These are phyloP conservation scores for Lindgomyces ingoldianus DNA, from an alignment of 495 filamentous ascomycete genomes.

Conservation along the genomic window DNA sequence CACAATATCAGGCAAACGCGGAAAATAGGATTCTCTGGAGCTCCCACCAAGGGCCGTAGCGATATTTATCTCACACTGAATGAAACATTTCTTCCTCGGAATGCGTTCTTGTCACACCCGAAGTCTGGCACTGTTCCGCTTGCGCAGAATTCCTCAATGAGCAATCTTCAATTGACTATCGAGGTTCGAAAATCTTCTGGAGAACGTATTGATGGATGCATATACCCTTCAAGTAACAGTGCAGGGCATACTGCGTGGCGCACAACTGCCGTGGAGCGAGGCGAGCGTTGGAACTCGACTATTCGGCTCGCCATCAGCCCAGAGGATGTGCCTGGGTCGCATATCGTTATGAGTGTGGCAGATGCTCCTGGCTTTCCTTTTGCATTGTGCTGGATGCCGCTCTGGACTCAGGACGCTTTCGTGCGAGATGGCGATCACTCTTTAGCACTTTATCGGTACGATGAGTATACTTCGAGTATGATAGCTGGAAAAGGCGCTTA, in stretches of 20 bases:
- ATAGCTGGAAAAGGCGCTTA: constrained; percentile 79
- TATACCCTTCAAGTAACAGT: constrained; percentile 81
- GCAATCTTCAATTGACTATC: constrained; percentile 82
- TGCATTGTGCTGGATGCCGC: constrained; percentile 85
- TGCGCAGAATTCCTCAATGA: constrained; percentile 59
- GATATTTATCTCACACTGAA: constrained; percentile 92
- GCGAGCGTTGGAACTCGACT: constrained; percentile 82
- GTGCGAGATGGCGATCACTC: constrained; percentile 82
- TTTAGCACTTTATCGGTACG: constrained; percentile 81
- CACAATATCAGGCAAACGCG: constrained; percentile 75
- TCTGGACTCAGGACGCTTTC: constrained; percentile 93
- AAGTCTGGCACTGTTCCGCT: constrained; percentile 73
- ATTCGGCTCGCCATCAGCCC: constrained; percentile 78
- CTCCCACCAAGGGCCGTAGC: constrained; percentile 79
- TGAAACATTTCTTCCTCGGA: constrained; percentile 70
- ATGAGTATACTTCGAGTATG: constrained; percentile 63
- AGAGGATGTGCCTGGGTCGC: constrained; percentile 77
- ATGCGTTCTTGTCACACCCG: constrained; percentile 78
- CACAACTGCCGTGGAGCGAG: constrained; percentile 74
- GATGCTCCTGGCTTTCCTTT: constrained; percentile 84
- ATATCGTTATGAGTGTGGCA: constrained; percentile 85
- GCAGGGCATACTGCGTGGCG: constrained; percentile 79
- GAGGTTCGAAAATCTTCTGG: constrained; percentile 79
- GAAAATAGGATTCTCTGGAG: constrained; percentile 94
- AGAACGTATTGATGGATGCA: constrained; percentile 79